phyloP scores from a whole-genome alignment of 352 stramenopile species.

The Phytophthora agathidicida region DNA sequence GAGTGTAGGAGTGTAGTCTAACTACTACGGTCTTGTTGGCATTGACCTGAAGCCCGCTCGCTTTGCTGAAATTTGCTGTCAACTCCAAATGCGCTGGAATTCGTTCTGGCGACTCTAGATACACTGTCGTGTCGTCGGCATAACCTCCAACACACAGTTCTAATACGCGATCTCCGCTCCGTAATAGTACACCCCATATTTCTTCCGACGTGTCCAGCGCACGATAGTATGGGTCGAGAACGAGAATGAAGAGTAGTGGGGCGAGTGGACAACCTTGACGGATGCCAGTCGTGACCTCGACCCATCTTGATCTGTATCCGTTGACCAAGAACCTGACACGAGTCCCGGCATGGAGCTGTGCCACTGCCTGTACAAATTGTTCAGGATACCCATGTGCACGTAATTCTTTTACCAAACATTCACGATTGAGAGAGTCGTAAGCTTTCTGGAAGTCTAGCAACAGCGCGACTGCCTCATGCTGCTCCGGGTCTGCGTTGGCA shows the following conservation, averaged over 20 bases:
- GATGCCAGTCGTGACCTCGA: conserved; percentile 3
- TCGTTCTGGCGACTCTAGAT: neutral
- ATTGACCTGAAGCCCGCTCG: neutral
- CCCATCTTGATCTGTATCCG: neutral
- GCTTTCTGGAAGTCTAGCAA: conserved; percentile 17
- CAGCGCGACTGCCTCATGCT: neutral
- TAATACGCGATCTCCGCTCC: neutral
- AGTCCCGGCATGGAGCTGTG: neutral
- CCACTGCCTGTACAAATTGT: neutral
- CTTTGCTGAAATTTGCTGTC: neutral
- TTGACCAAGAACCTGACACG: conserved; percentile 4
- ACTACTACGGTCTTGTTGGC: neutral
- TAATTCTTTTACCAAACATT: neutral
- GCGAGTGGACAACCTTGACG: conserved; percentile 7
- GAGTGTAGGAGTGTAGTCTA: no score
- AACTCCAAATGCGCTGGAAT: no score
- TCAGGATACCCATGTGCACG: neutral
- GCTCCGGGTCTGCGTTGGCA: neutral
- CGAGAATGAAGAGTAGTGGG: conserved; percentile 11
- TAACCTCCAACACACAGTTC: neutral
- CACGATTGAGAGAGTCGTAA: conserved; percentile 7
- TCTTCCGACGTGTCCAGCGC: neutral
- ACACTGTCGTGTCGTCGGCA: neutral
- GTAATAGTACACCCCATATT: no score
- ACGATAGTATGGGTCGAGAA: neutral